Evolutionary conservation across 192 early-diverging fungal species (phyloP), one percentile per base, ranked within the genome.

Genomic region (Chytriomyces confervae): DNA sequence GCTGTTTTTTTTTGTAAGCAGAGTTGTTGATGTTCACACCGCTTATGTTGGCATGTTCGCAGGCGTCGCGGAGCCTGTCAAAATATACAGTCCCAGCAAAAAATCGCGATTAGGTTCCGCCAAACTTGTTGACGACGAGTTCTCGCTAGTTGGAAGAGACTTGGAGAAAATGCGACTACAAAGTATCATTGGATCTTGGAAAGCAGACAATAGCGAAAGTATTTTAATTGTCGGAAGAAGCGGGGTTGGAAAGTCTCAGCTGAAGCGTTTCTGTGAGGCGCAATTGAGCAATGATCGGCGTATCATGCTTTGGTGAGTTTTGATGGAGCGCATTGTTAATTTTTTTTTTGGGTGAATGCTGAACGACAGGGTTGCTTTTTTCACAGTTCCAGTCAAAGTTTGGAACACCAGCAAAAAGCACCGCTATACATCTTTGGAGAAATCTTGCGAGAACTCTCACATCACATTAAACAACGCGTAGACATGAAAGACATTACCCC

Each of bases 331-430:
- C 36, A 36, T 63, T 13, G 24, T 46, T 47, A 2, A 11, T 27
- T 16, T 18, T 27, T 16, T 18, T 27, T 27, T 27, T 27, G 24
- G 24, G 24, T 27, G 24, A 27, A 27, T 27, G 24, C 24, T 27
- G 0, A 27, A 27, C 24, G 24, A 27, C 24, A 27, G 24, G 24
- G 24, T 27, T n/a, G 13, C 1, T 48, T 47, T 20, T 20, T 36
- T 36, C 36, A 36, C 45, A 76, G 74, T n/a, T 8, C 64, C 1
- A 29, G 74, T 0, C 74, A 76, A 66, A 76, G 74, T 43, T 66
- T 76, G 11, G 74, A 76, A 20, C 74, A 76, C 23, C 74, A 76
- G 43, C 74, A 76, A 66, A 76, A 76, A 50, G 62, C 74, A 16
- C 64, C 74, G 24, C 66, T 76, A 3, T 76, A 24, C 36, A 76